phyloP scores from a whole-genome alignment of 768 basidiomycete genomes.

The Amyloporia xantha region DNA sequence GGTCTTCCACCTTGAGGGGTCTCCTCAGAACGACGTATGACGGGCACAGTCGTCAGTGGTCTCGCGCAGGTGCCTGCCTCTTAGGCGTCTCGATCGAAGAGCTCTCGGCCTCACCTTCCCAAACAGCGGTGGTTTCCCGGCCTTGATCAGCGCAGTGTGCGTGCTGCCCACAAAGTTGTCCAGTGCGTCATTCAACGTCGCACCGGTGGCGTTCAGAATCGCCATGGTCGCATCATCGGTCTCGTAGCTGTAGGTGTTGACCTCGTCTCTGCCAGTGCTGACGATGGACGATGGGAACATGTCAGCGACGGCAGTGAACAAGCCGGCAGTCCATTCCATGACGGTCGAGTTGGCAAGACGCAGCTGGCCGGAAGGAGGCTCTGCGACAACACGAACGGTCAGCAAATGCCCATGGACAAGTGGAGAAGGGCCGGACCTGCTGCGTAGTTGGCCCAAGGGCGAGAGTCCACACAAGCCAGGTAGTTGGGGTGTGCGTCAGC shows the following conservation, averaged over 20 bases:
- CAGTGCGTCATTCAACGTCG: slow-evolving; percentile 33
- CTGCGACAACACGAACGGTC: slow-evolving; percentile 12
- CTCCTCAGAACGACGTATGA: too few relatives aligned
- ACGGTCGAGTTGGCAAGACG: slow-evolving; percentile 31
- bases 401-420: not conserved
- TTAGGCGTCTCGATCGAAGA: slow-evolving; percentile 23
- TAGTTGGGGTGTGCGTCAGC: slow-evolving; percentile 36
- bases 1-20: too few relatives aligned
- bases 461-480: slow-evolving; percentile 33
- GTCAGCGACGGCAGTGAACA: slow-evolving; percentile 26
- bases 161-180: slow-evolving; percentile 28
- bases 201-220: slow-evolving; percentile 25
- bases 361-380: slow-evolving; percentile 46
- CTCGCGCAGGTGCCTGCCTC: slow-evolving; percentile 44
- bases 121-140: slow-evolving; percentile 45
- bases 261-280: slow-evolving; percentile 43
- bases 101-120: slow-evolving; percentile 28
- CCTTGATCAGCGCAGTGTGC: slow-evolving; percentile 24
- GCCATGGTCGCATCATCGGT: slow-evolving; percentile 29
- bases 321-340: slow-evolving; percentile 25
- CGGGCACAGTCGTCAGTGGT: too few relatives aligned
- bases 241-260: slow-evolving; percentile 35
- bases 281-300: slow-evolving; percentile 31
- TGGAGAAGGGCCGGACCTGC: slow-evolving; percentile 18
- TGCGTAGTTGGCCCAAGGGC: slow-evolving; percentile 32